Evolutionary conservation across 2,329 filamentous ascomycete genomes (phyloP).

Genomic region (Diaporthe ilicicola): DNA sequence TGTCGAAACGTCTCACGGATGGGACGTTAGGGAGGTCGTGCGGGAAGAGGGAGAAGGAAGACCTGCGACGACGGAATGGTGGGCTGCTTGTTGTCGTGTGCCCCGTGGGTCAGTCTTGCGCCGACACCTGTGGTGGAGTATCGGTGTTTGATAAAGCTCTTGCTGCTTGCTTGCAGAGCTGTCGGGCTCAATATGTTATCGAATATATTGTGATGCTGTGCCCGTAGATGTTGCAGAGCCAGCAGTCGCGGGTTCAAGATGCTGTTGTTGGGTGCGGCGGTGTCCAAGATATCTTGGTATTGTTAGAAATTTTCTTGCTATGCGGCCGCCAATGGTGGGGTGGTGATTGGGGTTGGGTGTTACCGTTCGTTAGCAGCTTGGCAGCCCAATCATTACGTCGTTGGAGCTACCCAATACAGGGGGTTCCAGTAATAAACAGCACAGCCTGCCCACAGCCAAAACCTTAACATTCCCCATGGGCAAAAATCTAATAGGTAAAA

Average conservation of each 20-base stretch:
- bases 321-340: background rate
- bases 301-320: background rate
- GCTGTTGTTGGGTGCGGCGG: background rate
- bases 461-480: conserved; percentile 10
- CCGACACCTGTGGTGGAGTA: conserved; percentile 86
- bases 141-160: conserved; percentile 64
- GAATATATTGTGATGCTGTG: background rate
- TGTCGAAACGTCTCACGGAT: conserved; percentile 68
- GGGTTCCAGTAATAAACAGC: background rate
- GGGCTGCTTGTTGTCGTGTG: conserved; percentile 69
- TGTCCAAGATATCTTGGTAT: conserved; percentile 16
- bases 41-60: conserved; percentile 83
- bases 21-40: conserved; percentile 92
- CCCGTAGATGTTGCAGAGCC: background rate
- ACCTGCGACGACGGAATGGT: conserved; percentile 89
- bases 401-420: background rate
- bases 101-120: conserved; percentile 66
- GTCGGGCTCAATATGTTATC: background rate
- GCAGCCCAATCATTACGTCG: conserved; percentile 23
- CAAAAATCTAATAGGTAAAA: background rate
- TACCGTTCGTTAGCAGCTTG: background rate
- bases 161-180: background rate
- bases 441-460: background rate
- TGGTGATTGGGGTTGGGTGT: conserved; percentile 15
- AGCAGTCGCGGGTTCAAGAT: background rate